These are phyloP conservation scores for Didymella pomorum DNA, from an alignment of 2,329 filamentous ascomycete genomes.

Conservation along the genomic window DNA sequence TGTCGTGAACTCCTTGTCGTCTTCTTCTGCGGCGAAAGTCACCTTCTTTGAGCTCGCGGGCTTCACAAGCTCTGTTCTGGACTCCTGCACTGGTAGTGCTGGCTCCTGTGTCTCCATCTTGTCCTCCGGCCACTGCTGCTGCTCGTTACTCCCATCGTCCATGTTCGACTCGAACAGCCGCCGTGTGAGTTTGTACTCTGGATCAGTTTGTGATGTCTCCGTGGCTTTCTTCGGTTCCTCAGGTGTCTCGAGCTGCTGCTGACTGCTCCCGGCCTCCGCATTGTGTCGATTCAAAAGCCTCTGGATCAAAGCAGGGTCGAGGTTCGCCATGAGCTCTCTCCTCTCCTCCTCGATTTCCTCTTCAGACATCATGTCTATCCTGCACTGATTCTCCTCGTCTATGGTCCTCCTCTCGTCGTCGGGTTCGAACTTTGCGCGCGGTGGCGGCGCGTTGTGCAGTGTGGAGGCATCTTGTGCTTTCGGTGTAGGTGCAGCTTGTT, in stretches of 20 bases:
- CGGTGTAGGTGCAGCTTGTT: slow-evolving; percentile 23
- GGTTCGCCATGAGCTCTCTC: slow-evolving; percentile 77
- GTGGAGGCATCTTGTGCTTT: slow-evolving; percentile 26
- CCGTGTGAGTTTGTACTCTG: neutral
- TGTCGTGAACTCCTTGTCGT: slow-evolving; percentile 17
- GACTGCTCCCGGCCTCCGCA: slow-evolving; percentile 69
- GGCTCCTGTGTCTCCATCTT: slow-evolving; percentile 1
- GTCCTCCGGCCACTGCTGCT: slow-evolving; percentile 25
- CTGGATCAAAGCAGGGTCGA: slow-evolving; percentile 79
- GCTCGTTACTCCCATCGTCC: slow-evolving; percentile 16
- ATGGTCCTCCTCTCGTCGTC: slow-evolving; percentile 74
- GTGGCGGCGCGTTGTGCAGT: slow-evolving; percentile 23
- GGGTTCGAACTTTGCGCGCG: slow-evolving; percentile 34
- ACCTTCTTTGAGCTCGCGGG: slow-evolving; percentile 43
- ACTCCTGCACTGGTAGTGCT: neutral
- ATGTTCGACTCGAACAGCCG: slow-evolving; percentile 12
- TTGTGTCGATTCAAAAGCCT: slow-evolving; percentile 78
- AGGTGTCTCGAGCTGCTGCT: slow-evolving; percentile 45
- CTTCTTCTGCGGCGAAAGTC: slow-evolving; percentile 36
- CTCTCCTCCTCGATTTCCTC: slow-evolving; percentile 83
- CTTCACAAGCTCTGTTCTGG: neutral
- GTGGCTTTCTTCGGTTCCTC: neutral
- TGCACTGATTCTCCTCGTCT: slow-evolving; percentile 80
- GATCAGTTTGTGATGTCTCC: slow-evolving; percentile 21
- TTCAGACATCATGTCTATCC: slow-evolving; percentile 78